These are phyloP conservation scores for Paraphoma sp. DNA, from an alignment of 2,329 filamentous ascomycete genomes.

Conservation along the genomic window DNA sequence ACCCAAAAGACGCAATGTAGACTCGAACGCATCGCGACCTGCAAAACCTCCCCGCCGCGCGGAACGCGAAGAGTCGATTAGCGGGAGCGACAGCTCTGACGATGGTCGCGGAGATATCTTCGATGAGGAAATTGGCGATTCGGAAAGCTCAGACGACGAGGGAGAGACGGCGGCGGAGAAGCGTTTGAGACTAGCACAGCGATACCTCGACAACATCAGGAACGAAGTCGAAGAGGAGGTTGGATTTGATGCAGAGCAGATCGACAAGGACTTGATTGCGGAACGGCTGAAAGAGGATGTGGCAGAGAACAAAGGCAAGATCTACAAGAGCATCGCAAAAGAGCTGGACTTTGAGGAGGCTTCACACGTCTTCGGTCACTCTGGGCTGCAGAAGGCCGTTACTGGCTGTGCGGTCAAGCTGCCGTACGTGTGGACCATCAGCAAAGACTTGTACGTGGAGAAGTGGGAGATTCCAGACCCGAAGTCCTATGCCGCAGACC, in stretches of 20 bases:
- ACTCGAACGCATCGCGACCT: constrained; percentile 49
- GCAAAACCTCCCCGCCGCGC: constrained; percentile 55
- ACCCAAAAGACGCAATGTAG: constrained; percentile 66
- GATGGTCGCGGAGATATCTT: constrained; percentile 59
- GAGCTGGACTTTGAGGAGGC: constrained; percentile 74
- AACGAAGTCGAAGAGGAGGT: constrained; percentile 75
- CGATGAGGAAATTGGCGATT: constrained; percentile 42
- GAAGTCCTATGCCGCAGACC: constrained; percentile 30
- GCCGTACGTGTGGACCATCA: constrained; percentile 86
- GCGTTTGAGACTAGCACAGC: constrained; percentile 84
- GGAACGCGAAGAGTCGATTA: constrained; percentile 79
- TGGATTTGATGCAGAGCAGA: constrained; percentile 92
- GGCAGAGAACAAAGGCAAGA: constrained; percentile 85
- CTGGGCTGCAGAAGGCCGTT: constrained; percentile 76
- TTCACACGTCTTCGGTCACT: constrained; percentile 75
- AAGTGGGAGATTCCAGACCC: constrained; percentile 85
- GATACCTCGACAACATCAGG: constrained; percentile 89
- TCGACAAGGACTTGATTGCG: constrained; percentile 91
- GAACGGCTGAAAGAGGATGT: constrained; percentile 87
- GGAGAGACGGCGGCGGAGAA: constrained; percentile 90
- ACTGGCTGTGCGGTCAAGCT: constrained; percentile 81
- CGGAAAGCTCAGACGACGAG: constrained; percentile 72
- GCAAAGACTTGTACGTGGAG: constrained; percentile 81
- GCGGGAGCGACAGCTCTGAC: constrained; percentile 76
- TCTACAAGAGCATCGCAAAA: constrained; percentile 81